phyloP scores from a whole-genome alignment of 2,329 filamentous ascomycete species.

The Penicillium sp. region DNA sequence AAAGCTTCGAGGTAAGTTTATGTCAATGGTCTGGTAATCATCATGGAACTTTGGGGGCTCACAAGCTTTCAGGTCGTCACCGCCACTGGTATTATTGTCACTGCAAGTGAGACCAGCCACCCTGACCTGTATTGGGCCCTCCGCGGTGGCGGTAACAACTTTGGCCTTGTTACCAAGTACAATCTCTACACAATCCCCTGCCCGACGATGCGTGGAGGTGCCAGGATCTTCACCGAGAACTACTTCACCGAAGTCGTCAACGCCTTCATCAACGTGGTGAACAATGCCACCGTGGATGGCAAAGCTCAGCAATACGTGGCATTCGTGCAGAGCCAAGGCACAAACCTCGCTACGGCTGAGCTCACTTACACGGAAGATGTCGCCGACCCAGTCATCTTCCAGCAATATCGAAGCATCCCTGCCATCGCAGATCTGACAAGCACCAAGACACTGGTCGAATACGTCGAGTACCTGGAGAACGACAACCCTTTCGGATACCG shows the following conservation, averaged over 20 bases:
- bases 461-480: conserved; percentile 39
- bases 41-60: not conserved
- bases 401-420: conserved; percentile 39
- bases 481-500: conserved; percentile 37
- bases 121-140: conserved; percentile 46
- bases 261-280: conserved; percentile 36
- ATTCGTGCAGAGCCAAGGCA: conserved; percentile 30
- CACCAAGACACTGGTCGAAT: conserved; percentile 32
- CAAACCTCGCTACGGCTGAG: conserved; percentile 33
- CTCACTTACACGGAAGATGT: conserved; percentile 45
- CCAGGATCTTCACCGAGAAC: conserved; percentile 32
- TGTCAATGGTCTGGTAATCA: conserved; percentile 19
- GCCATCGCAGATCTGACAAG: conserved; percentile 33
- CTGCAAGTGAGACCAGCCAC: conserved; percentile 32
- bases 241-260: conserved; percentile 33
- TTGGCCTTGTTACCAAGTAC: conserved; percentile 43
- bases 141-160: conserved; percentile 45
- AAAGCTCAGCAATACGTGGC: conserved; percentile 40
- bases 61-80: conserved; percentile 5
- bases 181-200: conserved; percentile 44
- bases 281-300: conserved; percentile 35
- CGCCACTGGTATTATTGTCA: conserved; percentile 35
- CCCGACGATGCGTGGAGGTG: conserved; percentile 44
- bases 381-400: conserved; percentile 39
- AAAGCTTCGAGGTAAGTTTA: conserved; percentile 33